Conservation (phyloP, 169 alveolate species). For the Theileria sp. region DNA sequence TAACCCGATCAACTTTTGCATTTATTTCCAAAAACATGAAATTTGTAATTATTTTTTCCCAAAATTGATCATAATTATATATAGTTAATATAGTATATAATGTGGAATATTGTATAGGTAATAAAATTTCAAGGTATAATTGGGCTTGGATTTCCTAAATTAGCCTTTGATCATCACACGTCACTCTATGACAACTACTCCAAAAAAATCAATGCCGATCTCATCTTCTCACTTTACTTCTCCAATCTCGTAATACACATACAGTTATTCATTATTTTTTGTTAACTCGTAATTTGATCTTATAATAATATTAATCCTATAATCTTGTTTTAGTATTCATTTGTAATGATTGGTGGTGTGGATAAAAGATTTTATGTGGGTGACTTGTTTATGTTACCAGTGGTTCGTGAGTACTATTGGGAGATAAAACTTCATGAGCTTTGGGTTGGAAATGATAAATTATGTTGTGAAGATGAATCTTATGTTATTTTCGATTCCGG, state of each 20-base stretch:
- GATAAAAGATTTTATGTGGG: conserved; percentile 76
- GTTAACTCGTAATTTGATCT: conserved; percentile 14
- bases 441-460: conserved; percentile 79
- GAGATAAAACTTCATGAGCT: conserved; percentile 78
- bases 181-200: conserved; percentile 71
- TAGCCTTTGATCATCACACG: conserved; percentile 73
- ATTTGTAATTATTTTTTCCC: no score
- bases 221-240: conserved; percentile 73
- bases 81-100: no score
- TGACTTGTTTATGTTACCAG: conserved; percentile 82
- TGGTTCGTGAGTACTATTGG: conserved; percentile 85
- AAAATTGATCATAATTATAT: no score
- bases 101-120: conserved; percentile 17
- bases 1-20: no score
- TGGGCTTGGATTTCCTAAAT: conserved; percentile 85
- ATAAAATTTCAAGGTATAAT: conserved; percentile 84
- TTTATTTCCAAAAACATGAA: no score
- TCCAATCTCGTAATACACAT: conserved; percentile 31
- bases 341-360: conserved; percentile 84
- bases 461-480: conserved; percentile 81
- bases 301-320: background rate
- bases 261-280: background rate
- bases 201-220: conserved; percentile 46
- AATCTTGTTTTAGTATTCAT: conserved; percentile 70
- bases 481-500: conserved; percentile 88